Evolutionary conservation across 305 asterid genomes (phyloP), one percentile per base, ranked within the genome.

Genomic region (Rubia peregrina): DNA sequence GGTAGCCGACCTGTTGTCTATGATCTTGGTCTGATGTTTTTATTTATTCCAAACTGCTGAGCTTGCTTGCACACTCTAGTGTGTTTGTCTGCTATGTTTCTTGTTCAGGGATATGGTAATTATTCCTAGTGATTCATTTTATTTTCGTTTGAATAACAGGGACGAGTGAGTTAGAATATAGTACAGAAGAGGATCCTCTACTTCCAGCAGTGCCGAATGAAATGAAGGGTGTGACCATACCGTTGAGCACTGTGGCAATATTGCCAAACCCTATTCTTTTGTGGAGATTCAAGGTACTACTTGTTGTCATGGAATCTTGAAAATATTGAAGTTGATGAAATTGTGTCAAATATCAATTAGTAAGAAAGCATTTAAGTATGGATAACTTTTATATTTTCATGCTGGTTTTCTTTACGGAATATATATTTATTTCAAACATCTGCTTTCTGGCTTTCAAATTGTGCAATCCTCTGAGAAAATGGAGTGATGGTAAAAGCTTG

Each of bases 201-300:
- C 82, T 71, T 78, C 68, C 87, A 38, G 61, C 26, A 33, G 92
- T 86, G 73, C 73, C 87, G 36, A 75, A 82, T 80, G 96, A 92
- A 82, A 95, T 92, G 95, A 95, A 88, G 87, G 85, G 88, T 69
- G 84, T 79, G 61, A 68, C 69, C 60, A 43, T 87, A 67, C 95
- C 91, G 63, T 79, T 90, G 85, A 84, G 86, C 85, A 80, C 77
- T 17, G 74, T 84, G 19, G 90, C 91, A 41, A 83, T 89, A 77
- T 75, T 85, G 78, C 99, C 98, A 48, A 92, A 96, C 74, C 96
- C 97, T 46, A 77, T 90, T 79, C 76, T 95, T 61, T 78, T 95
- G 4, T 89, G 97, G 97, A 92, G 99, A 89, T 89, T 95, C 74
- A 95, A 92, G 98, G 99, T 95, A 73, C 66, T 42, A 51, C 51